Conservation (phyloP, 2,329 filamentous ascomycete species). For the Penicillium sp. region DNA sequence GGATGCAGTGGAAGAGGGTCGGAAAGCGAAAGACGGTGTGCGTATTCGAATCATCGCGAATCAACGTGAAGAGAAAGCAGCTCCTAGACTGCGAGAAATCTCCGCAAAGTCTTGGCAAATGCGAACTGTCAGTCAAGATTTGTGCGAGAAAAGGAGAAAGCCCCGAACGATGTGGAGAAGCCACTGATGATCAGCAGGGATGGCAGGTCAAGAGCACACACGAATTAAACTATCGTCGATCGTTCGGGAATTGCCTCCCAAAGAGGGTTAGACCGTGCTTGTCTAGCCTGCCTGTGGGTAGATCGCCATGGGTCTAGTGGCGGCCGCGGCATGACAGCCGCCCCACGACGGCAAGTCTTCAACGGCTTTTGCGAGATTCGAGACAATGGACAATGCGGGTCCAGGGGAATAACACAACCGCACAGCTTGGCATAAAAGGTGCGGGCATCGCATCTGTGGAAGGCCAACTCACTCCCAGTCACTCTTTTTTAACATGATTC, state of each 20-base stretch:
- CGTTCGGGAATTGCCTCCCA: not conserved
- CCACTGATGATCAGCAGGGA: not conserved
- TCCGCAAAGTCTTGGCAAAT: not conserved
- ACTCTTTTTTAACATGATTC: slow-evolving; percentile 1
- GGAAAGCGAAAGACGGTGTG: not conserved
- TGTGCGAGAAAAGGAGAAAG: not conserved
- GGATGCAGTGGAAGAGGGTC: not conserved
- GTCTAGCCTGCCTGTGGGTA: not conserved
- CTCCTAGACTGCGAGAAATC: not conserved
- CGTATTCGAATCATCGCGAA: not conserved
- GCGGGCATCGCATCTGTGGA: not conserved
- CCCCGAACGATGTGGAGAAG: not conserved
- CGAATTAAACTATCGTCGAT: slow-evolving; percentile 2
- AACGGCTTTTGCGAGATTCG: not conserved
- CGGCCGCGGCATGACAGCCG: not conserved
- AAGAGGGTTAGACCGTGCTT: not conserved
- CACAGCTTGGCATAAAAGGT: not conserved
- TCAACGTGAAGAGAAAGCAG: not conserved
- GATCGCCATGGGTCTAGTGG: slow-evolving; percentile 1
- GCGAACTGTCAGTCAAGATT: not conserved
- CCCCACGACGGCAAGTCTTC: not conserved
- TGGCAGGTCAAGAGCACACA: not conserved
- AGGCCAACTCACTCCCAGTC: slow-evolving; percentile 1
- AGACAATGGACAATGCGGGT: not conserved
- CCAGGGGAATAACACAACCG: not conserved